Evolutionary conservation across 768 basidiomycete species (phyloP).

Genomic region (Mycena olivaceomarginata): DNA sequence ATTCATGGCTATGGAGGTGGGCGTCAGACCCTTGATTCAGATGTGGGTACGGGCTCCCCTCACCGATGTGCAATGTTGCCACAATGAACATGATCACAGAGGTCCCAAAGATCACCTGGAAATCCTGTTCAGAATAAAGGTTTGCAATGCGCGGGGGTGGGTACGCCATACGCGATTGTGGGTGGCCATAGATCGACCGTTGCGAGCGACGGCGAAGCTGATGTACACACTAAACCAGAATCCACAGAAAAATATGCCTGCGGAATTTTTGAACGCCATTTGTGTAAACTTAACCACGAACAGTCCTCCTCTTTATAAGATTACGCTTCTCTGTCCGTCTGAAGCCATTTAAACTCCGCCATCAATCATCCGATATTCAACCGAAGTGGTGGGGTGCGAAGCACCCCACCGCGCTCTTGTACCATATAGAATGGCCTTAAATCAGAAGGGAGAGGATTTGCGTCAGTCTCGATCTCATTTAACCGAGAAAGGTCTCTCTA

Average conservation of each 20-base stretch:
- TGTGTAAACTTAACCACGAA: too few species aligned
- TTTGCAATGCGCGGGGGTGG: neutral
- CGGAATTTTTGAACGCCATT: neutral
- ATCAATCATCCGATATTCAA: too few species aligned
- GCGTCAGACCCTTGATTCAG: neutral
- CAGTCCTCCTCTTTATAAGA: too few species aligned
- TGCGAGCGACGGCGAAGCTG: neutral
- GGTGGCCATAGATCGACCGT: neutral
- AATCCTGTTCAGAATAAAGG: too few species aligned
- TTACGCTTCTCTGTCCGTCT: too few species aligned
- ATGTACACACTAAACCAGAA: conserved; percentile 42
- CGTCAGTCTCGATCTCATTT: neutral
- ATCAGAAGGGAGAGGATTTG: neutral
- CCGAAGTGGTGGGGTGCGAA: too few species aligned
- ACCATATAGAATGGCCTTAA: conserved; percentile 4
- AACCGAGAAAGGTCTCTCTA: conserved; percentile 23
- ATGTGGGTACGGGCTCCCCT: neutral
- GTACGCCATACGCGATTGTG: conserved; percentile 29
- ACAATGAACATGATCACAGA: conserved; percentile 46
- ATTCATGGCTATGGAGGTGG: conserved; percentile 32
- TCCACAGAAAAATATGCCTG: conserved; percentile 40
- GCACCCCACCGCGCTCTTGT: too few species aligned
- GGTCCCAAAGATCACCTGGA: conserved; percentile 41
- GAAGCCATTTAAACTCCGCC: too few species aligned
- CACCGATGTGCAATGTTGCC: conserved; percentile 42